Conservation (phyloP, 768 basidiomycete species). For the Auricularia sp. region DNA sequence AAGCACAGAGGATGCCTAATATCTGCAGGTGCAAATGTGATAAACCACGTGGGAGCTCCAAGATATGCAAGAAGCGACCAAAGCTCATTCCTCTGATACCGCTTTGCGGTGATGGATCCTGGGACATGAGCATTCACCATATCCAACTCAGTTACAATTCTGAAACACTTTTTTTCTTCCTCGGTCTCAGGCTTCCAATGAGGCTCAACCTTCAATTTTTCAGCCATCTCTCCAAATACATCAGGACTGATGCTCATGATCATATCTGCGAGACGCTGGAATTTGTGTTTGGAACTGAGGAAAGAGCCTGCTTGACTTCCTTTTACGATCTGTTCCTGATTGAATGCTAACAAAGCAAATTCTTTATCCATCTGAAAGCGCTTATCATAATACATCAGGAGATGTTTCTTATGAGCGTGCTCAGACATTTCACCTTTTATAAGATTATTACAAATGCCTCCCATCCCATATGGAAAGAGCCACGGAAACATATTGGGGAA, state of each 20-base stretch:
- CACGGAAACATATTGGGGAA: slow-evolving; percentile 33
- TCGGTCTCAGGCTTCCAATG: background rate
- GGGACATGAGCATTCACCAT: background rate
- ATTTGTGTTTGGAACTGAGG: background rate
- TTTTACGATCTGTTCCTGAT: background rate
- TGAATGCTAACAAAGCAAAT: background rate
- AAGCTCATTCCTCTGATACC: background rate
- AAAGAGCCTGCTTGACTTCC: background rate
- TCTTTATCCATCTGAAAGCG: background rate
- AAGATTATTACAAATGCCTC: slow-evolving; percentile 21
- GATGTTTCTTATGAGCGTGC: background rate
- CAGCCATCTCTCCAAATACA: background rate
- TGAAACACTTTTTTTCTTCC: background rate
- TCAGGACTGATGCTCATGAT: background rate
- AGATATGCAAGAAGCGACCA: background rate
- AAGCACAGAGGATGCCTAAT: slow-evolving; percentile 23
- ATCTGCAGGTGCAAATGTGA: slow-evolving; percentile 26
- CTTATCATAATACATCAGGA: background rate
- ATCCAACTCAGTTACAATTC: background rate
- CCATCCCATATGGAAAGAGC: slow-evolving; percentile 33
- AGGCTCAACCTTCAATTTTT: background rate
- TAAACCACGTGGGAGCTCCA: slow-evolving; percentile 19
- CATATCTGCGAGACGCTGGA: background rate
- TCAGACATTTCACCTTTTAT: background rate
- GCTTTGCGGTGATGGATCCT: background rate